Base-by-base conservation (phyloP, 768 basidiomycete genomes). In the Panellus pusillus region DNA sequence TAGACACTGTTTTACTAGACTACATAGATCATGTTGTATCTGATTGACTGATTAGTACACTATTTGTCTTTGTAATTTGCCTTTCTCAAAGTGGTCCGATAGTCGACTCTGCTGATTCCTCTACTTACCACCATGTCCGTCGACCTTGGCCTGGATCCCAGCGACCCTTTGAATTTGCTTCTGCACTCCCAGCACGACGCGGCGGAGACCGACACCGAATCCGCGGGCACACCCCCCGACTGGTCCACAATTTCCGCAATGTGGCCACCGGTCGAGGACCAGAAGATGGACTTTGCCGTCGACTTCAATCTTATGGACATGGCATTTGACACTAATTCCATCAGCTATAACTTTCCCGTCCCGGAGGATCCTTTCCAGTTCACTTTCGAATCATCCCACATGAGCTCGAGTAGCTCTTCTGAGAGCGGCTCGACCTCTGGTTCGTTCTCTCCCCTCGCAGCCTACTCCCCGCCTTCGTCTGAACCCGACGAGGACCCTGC, bases 101-200 rank as follows among this genome's bases (percentile, higher is more conserved):
- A 11, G 32, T 7, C 32, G 32, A 35, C 8, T 35, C 24, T 24
- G 2, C 24, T 24, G 2, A 24, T 24, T 24, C 24, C 3, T 35
- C 32, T 35, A 14, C n/a, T n/a, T n/a, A n/a, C 32, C 3, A 9
- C 14, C 32, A 35, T 35, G 32, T 35, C 32, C 11, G 32, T 35
- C 32, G 32, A 35, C 32, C 32, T 35, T 35, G 32, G 32, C 32
- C 68, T 84, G 46, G 82, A 84, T 64, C 73, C 77, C 4, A 76
- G 74, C 1, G 83, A 86, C 67, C 81, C 81, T 4, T 74, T 86
- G 7, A 83, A 79, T 61, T 70, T 86, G 45, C 71, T 86, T 14
- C 73, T 86, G 14, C 77, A 78, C 61, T 77, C 77, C 63, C 62
- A 67, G 47, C 65, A 62, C 49, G 58, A 59, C 20, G 65, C 72